phyloP scores from a whole-genome alignment of 208 protist species.

The Leishmania braziliensis region DNA sequence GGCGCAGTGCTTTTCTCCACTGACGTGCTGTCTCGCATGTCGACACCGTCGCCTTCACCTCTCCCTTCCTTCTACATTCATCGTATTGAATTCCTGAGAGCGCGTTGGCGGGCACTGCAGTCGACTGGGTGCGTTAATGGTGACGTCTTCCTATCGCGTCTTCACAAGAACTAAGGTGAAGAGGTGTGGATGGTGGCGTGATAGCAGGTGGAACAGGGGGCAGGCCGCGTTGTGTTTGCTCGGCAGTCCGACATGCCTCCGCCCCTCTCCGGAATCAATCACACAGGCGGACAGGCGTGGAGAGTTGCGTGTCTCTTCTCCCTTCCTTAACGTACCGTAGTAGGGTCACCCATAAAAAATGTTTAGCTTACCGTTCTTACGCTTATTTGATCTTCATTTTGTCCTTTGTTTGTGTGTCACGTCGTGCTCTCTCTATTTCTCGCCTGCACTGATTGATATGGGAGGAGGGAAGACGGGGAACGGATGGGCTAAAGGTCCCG shows the following conservation, averaged over 20 bases:
- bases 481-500: not conserved
- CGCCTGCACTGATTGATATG: not conserved
- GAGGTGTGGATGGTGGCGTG: not conserved
- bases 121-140: not conserved
- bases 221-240: not conserved
- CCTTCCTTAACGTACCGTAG: not conserved
- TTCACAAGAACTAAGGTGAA: not conserved
- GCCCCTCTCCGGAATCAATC: not conserved
- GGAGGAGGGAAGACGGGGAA: not conserved
- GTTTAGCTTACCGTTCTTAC: not conserved
- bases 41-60: not conserved
- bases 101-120: not conserved
- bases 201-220: not conserved
- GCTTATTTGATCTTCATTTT: not conserved
- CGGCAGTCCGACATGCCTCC: not conserved
- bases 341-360: not conserved
- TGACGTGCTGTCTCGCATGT: not conserved
- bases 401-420: not conserved
- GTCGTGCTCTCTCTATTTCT: not conserved
- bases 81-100: not conserved
- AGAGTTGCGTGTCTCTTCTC: not conserved
- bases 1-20: not conserved
- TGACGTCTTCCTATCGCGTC: not conserved
- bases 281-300: not conserved
- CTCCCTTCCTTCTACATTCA: not conserved